Base-by-base conservation (phyloP, 106 monocot species). In the Triglochin maritima region DNA sequence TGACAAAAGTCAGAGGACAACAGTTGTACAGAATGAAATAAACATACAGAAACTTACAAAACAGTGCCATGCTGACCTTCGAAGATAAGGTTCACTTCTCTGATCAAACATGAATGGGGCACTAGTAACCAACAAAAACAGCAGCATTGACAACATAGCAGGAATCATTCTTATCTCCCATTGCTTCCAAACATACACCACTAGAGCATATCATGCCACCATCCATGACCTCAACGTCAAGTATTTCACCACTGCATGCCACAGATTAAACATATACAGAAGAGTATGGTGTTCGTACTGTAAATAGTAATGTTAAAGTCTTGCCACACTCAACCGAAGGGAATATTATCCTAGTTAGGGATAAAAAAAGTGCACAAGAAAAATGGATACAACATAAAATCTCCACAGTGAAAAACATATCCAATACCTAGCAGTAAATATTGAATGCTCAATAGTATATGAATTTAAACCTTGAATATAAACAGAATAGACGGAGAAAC, bases 121-220 rank as follows among this genome's bases (percentile, higher is more conserved):
- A 29, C 29, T 29, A 95, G 73, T 95, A 95, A 68, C 94, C 94
- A 73, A 95, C 90, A 83, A 90, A 95, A 13, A 95, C 85, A 9
- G 94, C 94, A 77, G 89, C 90, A 79, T 96, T 96, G 68, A 96
- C 96, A 13, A 96, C 75, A 70, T 96, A 96, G 69, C 96, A 96
- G 49, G 90, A 90, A 42, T 91, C 90, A 77, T 84, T 96, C 66
- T 84, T 85, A 70, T 96, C 96, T 53, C 91, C 90, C 96, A 96
- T 91, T 16, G 83, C 96, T 84, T 96, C 96, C 9, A 96, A 73
- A 63, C 56, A 78, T 13, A 84, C 84, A 53, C 96, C 90, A 64
- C 96, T 96, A 17, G 96, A 96, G 77, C 96, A 96, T 76, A 96
- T 88, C 91, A 96, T 72, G 49, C 96, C 96, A 60, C 96, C 96